phyloP scores from a whole-genome alignment of 768 basidiomycete genomes.

The Serendipita sp. region DNA sequence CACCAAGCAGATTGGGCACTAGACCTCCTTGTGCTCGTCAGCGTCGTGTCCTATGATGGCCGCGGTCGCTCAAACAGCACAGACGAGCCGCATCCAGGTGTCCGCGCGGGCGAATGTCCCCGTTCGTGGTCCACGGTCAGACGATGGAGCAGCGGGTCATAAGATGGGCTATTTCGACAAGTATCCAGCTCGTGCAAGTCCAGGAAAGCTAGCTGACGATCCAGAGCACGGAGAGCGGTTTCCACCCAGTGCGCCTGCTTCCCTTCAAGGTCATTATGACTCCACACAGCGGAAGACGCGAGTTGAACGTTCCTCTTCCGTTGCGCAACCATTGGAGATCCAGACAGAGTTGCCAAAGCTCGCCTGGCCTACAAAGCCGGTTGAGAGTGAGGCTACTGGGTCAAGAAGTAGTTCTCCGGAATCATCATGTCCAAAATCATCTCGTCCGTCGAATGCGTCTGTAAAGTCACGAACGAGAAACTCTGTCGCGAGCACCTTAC shows the following conservation, averaged over 20 bases:
- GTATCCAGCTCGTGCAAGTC: conserved; percentile 11
- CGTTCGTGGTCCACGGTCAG: background rate
- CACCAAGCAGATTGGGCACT: no score
- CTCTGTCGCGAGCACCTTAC: conserved; percentile 4
- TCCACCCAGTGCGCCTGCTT: background rate
- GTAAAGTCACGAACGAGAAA: background rate
- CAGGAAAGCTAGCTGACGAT: background rate
- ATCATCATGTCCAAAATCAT: background rate
- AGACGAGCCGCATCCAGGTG: no score
- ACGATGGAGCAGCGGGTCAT: conserved; percentile 9
- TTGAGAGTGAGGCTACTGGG: background rate
- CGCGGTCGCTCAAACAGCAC: no score
- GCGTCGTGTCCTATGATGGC: no score
- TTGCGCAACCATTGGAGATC: background rate
- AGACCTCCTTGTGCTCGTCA: no score
- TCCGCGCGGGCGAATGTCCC: no score
- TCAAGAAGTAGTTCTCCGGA: conserved; percentile 3
- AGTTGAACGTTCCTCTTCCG: background rate
- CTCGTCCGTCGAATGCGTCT: background rate
- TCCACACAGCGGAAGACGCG: conserved; percentile 1
- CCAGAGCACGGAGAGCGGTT: background rate
- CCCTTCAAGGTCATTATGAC: background rate
- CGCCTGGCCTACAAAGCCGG: background rate
- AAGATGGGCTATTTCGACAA: conserved; percentile 13
- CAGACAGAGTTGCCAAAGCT: background rate